Base-by-base conservation (phyloP, 2,329 filamentous ascomycete species). In the Seiridium unicorne region DNA sequence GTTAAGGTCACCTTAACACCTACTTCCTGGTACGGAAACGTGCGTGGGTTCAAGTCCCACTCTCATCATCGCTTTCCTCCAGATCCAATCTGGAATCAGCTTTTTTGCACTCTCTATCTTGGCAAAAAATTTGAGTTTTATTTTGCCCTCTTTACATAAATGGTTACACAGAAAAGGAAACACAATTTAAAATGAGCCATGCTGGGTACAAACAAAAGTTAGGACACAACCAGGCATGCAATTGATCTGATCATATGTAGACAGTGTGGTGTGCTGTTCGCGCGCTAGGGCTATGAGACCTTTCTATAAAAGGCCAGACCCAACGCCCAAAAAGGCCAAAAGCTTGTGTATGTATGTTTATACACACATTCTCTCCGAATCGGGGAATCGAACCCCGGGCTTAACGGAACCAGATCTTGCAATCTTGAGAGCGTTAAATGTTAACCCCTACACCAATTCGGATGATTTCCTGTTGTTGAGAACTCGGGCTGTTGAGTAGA, bases 381-480 rank as follows among this genome's bases (percentile, higher is more conserved):
- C 67, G 66, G 66, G 67, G 67, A 68, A 67, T 69, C 66, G 66
- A 69, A 69, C 67, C 67, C 66, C 65, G 66, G 63, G 67, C 67
- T 67, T 64, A 62, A 65, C 66, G 66, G 66, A 51, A 51, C 44
- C 38, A 40, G 26, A 57, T 32, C 18, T 26, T 26, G 18, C 18
- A 26, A 26, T 26, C 18, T 26, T 49, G 47, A 49, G 47, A 49
- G 47, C 47, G 47, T 49, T 32, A 49, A 32, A 49, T 49, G 47
- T 49, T 49, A 49, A 32, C 47, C 47, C 32, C 47, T 49, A 49
- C 47, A 49, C 47, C 47, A 49, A 32, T 32, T 49, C 47, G 47
- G 47, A 49, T 49, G 9, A 26, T 48, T 48, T 6, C 18, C 11
- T 31, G 2, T 35, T 49, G 47, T 49, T 35, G 31, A 49, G 26